phyloP scores from a whole-genome alignment of 306 rosid genomes.

The Oemleria cerasiformis region DNA sequence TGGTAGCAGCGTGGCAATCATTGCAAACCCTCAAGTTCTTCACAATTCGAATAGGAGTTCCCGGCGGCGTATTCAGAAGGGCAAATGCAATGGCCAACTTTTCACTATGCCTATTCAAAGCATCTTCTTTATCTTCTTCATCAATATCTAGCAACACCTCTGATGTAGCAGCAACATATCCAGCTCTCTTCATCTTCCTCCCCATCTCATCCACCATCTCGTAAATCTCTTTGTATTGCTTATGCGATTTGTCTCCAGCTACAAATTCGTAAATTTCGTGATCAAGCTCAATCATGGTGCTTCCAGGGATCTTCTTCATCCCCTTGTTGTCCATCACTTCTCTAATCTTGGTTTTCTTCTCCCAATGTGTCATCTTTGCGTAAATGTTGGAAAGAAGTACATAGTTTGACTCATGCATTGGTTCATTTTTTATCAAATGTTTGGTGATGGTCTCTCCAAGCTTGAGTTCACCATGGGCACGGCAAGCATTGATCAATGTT shows the following conservation, averaged over 20 bases:
- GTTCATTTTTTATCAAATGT: conserved; percentile 55
- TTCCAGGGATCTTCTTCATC: conserved; percentile 77
- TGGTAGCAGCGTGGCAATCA: conserved; percentile 90
- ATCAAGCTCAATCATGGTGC: conserved; percentile 87
- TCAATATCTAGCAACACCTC: conserved; percentile 81
- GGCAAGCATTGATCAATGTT: conserved; percentile 66
- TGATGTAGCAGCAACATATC: conserved; percentile 73
- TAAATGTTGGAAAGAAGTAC: conserved; percentile 83
- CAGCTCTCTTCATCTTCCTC: conserved; percentile 73
- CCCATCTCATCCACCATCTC: conserved; percentile 89
- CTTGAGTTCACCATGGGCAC: conserved; percentile 63
- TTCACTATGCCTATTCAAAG: conserved; percentile 76
- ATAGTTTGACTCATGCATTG: conserved; percentile 69
- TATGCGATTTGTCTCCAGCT: conserved; percentile 82
- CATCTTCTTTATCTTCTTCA: conserved; percentile 87
- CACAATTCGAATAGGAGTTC: conserved; percentile 77
- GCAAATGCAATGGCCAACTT: conserved; percentile 91
- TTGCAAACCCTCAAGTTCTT: conserved; percentile 84
- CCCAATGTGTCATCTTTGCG: conserved; percentile 74
- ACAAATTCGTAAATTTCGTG: conserved; percentile 67
- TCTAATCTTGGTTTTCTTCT: conserved; percentile 76
- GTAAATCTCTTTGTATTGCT: conserved; percentile 58
- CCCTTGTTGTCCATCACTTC: conserved; percentile 77
- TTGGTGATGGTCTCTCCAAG: conserved; percentile 70
- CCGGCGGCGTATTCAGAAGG: conserved; percentile 60